A percentile compares a stretch with the other conserved stretches of the same genome.
phyloP scores from a whole-genome alignment of 768 basidiomycete species.

The Guyanaporus albipodus region DNA sequence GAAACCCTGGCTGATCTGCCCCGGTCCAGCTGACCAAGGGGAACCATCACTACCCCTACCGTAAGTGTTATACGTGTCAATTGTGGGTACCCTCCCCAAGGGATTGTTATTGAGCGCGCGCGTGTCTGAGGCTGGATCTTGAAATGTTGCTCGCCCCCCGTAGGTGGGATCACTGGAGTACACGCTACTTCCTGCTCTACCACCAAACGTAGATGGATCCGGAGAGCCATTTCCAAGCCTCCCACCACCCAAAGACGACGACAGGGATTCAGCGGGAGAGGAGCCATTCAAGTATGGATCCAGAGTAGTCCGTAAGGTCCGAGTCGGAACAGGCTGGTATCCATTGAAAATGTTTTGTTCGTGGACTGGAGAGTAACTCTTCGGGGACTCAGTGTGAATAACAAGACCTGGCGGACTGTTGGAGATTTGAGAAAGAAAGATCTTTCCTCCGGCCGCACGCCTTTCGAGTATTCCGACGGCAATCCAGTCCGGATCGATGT shows the following conservation, averaged over 20 bases:
- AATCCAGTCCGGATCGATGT: slow-evolving; percentile 64
- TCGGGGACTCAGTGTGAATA: slow-evolving; percentile 47
- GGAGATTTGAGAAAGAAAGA: slow-evolving; percentile 56
- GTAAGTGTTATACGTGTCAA: slow-evolving; percentile 40
- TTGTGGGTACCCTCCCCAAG: slow-evolving; percentile 30
- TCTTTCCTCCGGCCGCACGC: slow-evolving; percentile 48
- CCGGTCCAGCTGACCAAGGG: slow-evolving; percentile 34
- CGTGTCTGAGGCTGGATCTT: slow-evolving; percentile 40
- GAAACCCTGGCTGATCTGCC: slow-evolving; percentile 19
- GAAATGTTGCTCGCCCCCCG: slow-evolving; percentile 36
- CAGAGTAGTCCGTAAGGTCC: slow-evolving; percentile 58
- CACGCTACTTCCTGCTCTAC: slow-evolving; percentile 38
- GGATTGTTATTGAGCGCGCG: slow-evolving; percentile 33
- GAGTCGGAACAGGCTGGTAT: slow-evolving; percentile 65
- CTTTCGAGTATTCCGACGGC: slow-evolving; percentile 57
- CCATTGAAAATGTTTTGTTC: slow-evolving; percentile 41
- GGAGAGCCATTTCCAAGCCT: slow-evolving; percentile 67
- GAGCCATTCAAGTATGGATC: slow-evolving; percentile 54
- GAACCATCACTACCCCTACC: slow-evolving; percentile 27
- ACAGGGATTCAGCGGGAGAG: slow-evolving; percentile 66
- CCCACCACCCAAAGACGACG: slow-evolving; percentile 64
- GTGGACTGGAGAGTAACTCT: slow-evolving; percentile 38
- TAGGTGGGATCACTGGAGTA: slow-evolving; percentile 37
- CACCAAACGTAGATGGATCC: slow-evolving; percentile 56
- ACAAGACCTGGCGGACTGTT: slow-evolving; percentile 52